Evolutionary conservation across 2,329 filamentous ascomycete genomes (phyloP).

Genomic region (Hymenoscyphus linearis): DNA sequence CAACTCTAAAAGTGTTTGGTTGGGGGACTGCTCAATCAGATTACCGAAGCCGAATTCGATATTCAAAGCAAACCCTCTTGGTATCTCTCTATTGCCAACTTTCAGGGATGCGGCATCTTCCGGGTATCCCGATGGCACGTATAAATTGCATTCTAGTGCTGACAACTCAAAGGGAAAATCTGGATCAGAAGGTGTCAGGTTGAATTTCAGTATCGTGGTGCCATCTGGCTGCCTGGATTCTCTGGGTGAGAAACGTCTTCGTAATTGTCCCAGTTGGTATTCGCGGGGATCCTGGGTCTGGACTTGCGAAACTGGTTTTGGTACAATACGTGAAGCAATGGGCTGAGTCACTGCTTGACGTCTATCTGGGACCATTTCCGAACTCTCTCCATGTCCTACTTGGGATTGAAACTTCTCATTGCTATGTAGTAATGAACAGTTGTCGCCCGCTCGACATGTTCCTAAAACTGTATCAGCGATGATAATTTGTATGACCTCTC

Average conservation of each 20-base stretch:
- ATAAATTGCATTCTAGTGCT: constrained; percentile 61
- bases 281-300: constrained; percentile 63
- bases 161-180: constrained; percentile 78
- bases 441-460: constrained; percentile 43
- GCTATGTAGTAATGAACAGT: constrained; percentile 47
- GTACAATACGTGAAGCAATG: constrained; percentile 45
- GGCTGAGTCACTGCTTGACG: constrained; percentile 31
- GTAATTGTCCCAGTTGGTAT: constrained; percentile 71
- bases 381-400: constrained; percentile 10
- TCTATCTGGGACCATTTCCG: constrained; percentile 25
- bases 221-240: constrained; percentile 32
- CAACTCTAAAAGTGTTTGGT: constrained; percentile 57
- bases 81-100: constrained; percentile 65
- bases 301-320: constrained; percentile 59
- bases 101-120: constrained; percentile 50
- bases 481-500: constrained; percentile 15
- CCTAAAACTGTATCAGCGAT: constrained; percentile 33
- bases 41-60: constrained; percentile 69
- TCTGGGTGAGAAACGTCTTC: constrained; percentile 55
- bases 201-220: constrained; percentile 54
- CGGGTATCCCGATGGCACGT: constrained; percentile 61
- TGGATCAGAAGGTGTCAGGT: constrained; percentile 68
- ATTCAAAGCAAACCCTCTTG: constrained; percentile 68
- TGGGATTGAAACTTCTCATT: constrained; percentile 16
- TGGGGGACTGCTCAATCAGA: constrained; percentile 51